These are phyloP conservation scores for Trichomonas gallinae DNA, from an alignment of 208 protist genomes.

Conservation along the genomic window DNA sequence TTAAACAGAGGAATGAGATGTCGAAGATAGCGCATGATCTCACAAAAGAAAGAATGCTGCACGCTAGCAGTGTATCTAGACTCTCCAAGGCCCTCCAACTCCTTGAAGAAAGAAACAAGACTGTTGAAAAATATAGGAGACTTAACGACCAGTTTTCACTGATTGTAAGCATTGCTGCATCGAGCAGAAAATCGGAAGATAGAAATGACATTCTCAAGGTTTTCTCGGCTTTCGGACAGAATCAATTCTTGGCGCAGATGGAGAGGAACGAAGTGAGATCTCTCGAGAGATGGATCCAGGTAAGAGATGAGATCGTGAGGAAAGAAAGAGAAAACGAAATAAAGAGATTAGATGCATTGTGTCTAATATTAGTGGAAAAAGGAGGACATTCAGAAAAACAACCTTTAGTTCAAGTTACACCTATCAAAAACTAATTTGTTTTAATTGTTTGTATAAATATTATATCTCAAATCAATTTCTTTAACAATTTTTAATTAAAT, in stretches of 20 bases:
- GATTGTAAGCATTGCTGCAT: background rate
- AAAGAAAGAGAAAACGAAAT: background rate
- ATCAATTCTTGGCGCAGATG: background rate
- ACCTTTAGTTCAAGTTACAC: background rate
- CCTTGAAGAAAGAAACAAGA: background rate
- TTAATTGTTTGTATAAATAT: too few relatives aligned
- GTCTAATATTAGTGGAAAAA: background rate
- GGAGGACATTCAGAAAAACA: background rate
- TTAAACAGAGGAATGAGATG: background rate
- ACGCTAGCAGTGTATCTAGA: background rate
- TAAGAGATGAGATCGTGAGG: background rate
- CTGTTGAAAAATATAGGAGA: background rate
- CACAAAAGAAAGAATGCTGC: background rate
- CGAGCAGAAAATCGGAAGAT: background rate
- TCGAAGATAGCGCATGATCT: background rate
- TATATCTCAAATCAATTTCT: too few relatives aligned
- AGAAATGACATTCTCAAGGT: background rate
- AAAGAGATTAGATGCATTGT: background rate
- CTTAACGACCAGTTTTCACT: background rate
- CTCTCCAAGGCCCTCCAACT: background rate
- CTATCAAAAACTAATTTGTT: background rate
- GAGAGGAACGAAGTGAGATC: background rate
- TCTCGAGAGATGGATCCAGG: background rate
- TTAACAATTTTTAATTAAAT: too few relatives aligned
- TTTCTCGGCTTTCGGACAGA: background rate